phyloP scores from a whole-genome alignment of 225 moss, liverwort and hornwort species.

The Thuidium tamariscinum region DNA sequence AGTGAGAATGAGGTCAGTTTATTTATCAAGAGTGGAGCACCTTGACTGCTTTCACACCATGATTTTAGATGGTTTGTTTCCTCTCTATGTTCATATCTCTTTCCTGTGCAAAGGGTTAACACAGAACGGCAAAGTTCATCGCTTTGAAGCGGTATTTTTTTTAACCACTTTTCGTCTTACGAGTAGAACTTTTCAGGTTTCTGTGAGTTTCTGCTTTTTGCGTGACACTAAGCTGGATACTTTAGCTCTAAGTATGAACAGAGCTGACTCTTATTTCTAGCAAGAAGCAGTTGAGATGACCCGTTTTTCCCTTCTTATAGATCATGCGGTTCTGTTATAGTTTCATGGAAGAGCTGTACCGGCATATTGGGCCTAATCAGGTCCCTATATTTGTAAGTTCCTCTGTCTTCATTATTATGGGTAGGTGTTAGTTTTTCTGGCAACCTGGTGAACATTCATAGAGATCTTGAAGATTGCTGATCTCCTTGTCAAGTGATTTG shows the following conservation, averaged over 20 bases:
- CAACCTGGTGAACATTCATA: background rate
- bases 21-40: background rate
- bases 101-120: background rate
- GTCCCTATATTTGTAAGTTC: conserved; percentile 55
- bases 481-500: background rate
- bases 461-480: background rate
- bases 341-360: conserved; percentile 98
- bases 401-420: background rate
- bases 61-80: background rate
- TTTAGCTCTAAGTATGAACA: background rate
- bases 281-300: background rate
- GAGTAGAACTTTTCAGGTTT: background rate
- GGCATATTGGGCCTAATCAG: conserved; percentile 94
- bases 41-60: background rate
- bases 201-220: background rate
- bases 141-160: background rate
- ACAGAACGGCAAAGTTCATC: background rate
- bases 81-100: background rate
- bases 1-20: conserved; percentile 90
- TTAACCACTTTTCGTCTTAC: background rate
- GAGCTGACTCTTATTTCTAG: background rate
- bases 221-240: background rate
- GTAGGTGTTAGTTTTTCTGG: background rate
- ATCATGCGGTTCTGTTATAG: conserved; percentile 99
- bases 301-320: conserved; percentile 21